phyloP scores from a whole-genome alignment of 2,329 filamentous ascomycete genomes.

The Aphanoascus verrucosus region DNA sequence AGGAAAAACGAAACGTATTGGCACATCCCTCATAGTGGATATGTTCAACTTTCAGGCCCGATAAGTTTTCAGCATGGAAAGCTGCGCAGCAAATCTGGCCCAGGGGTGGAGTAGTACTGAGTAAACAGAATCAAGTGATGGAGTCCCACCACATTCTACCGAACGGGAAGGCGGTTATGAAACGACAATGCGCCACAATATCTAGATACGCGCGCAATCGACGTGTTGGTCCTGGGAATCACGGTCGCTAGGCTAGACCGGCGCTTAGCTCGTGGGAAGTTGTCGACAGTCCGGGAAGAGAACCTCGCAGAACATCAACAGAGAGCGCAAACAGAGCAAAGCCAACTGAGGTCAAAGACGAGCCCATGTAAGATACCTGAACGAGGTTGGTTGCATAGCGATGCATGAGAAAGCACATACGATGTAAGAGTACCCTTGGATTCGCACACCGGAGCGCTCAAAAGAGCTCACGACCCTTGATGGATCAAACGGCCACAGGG shows the following conservation, averaged over 20 bases:
- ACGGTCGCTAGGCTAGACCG: neutral
- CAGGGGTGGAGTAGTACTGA: neutral
- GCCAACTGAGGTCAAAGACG: no score
- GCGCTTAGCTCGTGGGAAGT: neutral
- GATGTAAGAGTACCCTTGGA: no score
- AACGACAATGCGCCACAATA: neutral
- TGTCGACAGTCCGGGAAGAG: no score
- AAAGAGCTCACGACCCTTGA: no score
- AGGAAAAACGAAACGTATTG: neutral
- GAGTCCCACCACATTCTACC: neutral
- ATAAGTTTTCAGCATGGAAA: neutral
- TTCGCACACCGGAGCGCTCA: no score
- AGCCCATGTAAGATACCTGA: no score
- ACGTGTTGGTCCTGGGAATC: neutral
- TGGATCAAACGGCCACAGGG: neutral
- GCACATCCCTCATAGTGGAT: neutral
- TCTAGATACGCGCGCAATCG: neutral
- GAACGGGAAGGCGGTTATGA: neutral
- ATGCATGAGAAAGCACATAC: no score
- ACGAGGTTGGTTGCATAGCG: no score
- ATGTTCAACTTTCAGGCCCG: neutral
- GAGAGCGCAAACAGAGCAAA: no score
- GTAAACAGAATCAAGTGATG: neutral
- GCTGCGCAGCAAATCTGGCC: neutral
- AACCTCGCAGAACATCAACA: no score